Base-by-base conservation (phyloP, 768 basidiomycete genomes). In the Leccinum sublutescens region DNA sequence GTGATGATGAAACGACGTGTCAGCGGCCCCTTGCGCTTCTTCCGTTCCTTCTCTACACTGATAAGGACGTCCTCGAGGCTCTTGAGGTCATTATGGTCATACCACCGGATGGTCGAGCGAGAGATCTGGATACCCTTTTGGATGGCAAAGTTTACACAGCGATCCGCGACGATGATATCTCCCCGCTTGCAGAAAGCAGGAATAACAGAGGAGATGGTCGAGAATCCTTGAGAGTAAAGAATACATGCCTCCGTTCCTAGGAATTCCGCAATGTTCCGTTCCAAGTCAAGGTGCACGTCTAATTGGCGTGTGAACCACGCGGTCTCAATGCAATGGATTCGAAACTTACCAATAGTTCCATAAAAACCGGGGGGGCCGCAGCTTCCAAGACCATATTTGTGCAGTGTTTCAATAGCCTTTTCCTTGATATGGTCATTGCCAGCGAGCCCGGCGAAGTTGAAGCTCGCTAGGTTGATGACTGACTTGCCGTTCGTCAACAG, bases 351-450 rank as follows among this genome's bases (percentile, higher is more conserved):
- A 49, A 97, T 80, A 2, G 92, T 96, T 14, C 96, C 96, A 72
- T 98, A 98, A 78, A 99, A 99, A 11, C 95, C 94, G 29, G 95
- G 88, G 40, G 97, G 97, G 2, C 96, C 96, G 68, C 97, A 99
- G 62, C 89, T 91, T 8, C 95, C 96, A 2, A 98, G 81, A 25
- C 96, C 97, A 64, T 97, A 98, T 71, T 90, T 88, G 51, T 87
- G 80, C 19, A 98, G 77, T 0, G 88, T 91, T 53, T 92, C 91
- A 3, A 96, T 80, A 4, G 95, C 93, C 15, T 84, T 82, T 55
- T 93, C 83, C 70, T 94, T 95, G 74, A 98, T 86, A 51, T 81
- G 77, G 63, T 97, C 94, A 64, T 93, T 93, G 17, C 90, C 91
- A 23, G 92, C 84, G 7, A 98, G 82, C 29, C 95, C 95, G 7